Conservation (phyloP, 176 grass and related monocot species). For the Oropetium thomaeum region DNA sequence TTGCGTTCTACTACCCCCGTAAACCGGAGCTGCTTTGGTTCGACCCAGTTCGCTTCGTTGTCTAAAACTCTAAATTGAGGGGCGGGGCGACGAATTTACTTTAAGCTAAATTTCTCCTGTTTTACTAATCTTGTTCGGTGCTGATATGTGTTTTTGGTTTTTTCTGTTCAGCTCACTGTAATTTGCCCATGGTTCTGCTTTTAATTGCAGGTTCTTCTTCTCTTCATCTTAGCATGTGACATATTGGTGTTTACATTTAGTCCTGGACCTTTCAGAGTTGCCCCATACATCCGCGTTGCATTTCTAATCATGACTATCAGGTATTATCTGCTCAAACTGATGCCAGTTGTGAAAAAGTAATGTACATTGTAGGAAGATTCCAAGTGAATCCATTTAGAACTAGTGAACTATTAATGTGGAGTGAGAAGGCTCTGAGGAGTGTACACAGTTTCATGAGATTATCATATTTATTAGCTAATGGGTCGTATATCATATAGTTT, state of each 20-base stretch:
- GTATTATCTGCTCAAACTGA: slow-evolving; percentile 40
- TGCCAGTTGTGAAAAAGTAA: slow-evolving; percentile 20
- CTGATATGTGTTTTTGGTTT: slow-evolving; percentile 9
- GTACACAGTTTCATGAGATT: too few species aligned
- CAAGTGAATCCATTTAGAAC: slow-evolving; percentile 10
- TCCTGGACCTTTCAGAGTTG: slow-evolving; percentile 75
- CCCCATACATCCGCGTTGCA: slow-evolving; percentile 79
- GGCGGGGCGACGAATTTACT: too few species aligned
- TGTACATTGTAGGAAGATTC: background rate
- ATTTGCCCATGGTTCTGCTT: slow-evolving; percentile 35
- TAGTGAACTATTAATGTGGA: too few species aligned
- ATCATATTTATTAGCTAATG: background rate
- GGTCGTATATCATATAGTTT: slow-evolving; percentile 4
- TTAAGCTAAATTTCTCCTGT: background rate
- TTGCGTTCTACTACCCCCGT: too few species aligned
- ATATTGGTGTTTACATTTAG: slow-evolving; percentile 59
- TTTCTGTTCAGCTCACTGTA: background rate
- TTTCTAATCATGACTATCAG: slow-evolving; percentile 83
- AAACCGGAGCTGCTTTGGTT: too few species aligned
- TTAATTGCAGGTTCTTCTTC: slow-evolving; percentile 73
- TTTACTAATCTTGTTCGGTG: slow-evolving; percentile 7
- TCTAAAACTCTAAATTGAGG: too few species aligned
- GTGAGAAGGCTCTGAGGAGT: background rate
- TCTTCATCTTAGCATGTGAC: slow-evolving; percentile 84
- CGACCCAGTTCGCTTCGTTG: too few species aligned